Evolutionary conservation across 768 basidiomycete species (phyloP).

Genomic region (Ramaria sp.): DNA sequence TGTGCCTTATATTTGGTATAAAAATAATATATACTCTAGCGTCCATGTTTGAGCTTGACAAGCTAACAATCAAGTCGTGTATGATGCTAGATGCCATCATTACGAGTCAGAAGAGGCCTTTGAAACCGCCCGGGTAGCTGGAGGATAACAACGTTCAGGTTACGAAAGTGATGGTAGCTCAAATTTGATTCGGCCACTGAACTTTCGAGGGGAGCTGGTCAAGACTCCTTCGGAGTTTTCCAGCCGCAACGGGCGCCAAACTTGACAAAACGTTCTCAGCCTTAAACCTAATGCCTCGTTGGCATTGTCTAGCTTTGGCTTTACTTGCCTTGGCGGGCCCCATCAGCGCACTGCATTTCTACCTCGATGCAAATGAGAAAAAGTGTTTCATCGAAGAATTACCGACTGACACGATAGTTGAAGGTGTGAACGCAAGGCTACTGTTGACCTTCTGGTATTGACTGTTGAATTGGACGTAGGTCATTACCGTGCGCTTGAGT

Average conservation of each 20-base stretch:
- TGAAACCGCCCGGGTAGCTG: no score
- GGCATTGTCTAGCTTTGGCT: background rate
- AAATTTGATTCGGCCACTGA: no score
- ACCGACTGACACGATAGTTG: conserved; percentile 88
- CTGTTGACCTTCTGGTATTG: conserved; percentile 6
- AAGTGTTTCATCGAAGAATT: conserved; percentile 96
- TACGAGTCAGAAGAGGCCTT: no score
- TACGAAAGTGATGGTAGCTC: no score
- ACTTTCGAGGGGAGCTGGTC: no score
- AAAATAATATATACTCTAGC: no score
- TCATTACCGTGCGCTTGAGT: conserved; percentile 87
- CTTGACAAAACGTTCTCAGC: background rate
- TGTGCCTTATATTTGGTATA: no score
- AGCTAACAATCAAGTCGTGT: no score
- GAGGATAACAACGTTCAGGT: no score
- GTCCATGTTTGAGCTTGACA: no score
- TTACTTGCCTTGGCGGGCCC: conserved; percentile 32
- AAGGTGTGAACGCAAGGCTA: conserved; percentile 50
- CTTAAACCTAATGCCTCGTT: conserved; percentile 3
- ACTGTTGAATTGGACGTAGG: conserved; percentile 33
- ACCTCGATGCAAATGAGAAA: conserved; percentile 88
- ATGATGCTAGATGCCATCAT: no score
- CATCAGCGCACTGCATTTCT: conserved; percentile 84
- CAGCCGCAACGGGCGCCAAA: background rate
- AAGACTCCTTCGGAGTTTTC: background rate